Evolutionary conservation across 2,329 filamentous ascomycete species (phyloP).

Genomic region (Talaromyces sp.): DNA sequence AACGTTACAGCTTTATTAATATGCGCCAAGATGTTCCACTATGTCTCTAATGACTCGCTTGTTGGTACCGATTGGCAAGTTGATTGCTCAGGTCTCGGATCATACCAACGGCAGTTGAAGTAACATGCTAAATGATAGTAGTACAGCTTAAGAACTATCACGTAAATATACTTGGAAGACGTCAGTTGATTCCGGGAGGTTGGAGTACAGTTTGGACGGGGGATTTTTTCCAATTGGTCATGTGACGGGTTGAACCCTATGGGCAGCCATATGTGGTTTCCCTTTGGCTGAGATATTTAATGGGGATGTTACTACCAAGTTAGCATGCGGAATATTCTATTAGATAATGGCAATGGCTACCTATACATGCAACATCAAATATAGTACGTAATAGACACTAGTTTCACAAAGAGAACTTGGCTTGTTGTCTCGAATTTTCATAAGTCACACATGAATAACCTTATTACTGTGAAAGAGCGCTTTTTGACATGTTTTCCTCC

Average conservation of each 20-base stretch:
- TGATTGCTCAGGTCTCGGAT: background rate
- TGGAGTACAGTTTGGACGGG: background rate
- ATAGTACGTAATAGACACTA: background rate
- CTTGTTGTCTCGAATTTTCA: background rate
- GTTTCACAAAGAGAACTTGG: background rate
- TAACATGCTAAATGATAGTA: background rate
- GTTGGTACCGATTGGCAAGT: background rate
- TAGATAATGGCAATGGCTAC: background rate
- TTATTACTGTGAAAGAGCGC: background rate
- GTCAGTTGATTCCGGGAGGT: background rate
- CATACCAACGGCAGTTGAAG: background rate
- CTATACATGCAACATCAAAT: background rate
- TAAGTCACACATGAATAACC: background rate
- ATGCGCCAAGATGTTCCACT: background rate
- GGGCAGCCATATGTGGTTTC: background rate
- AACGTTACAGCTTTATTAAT: background rate
- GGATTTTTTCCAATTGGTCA: background rate
- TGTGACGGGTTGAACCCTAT: background rate
- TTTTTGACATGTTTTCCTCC: background rate
- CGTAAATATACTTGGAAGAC: background rate
- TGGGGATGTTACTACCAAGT: background rate
- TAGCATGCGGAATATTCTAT: background rate
- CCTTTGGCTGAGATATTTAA: background rate
- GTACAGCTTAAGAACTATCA: background rate
- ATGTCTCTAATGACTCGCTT: background rate